Conservation (phyloP, 2,329 filamentous ascomycete genomes). For the Penicillium fuscoglaucum region DNA sequence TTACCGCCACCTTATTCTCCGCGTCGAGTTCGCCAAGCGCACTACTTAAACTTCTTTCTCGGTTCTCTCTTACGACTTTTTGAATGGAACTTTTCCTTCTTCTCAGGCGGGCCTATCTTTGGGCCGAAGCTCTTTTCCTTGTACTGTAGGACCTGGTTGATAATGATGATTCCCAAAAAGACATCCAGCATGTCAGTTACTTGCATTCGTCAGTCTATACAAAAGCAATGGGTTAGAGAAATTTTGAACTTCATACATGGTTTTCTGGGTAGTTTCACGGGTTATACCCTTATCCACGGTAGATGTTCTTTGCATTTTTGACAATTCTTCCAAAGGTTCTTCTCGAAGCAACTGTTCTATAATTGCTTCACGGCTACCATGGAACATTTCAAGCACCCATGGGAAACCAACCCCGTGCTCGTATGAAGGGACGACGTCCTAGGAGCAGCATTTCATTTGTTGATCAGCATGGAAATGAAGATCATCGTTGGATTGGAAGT, state of each 20-base stretch:
- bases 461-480: neutral
- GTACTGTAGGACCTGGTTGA: constrained; percentile 41
- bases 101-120: constrained; percentile 34
- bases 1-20: constrained; percentile 55
- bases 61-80: constrained; percentile 34
- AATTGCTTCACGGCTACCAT: neutral
- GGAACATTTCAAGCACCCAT: neutral
- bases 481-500: neutral
- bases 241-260: constrained; percentile 11
- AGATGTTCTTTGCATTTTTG: neutral
- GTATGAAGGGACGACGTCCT: neutral
- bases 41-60: constrained; percentile 37
- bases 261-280: neutral
- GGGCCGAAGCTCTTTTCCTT: constrained; percentile 35
- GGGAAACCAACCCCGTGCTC: neutral
- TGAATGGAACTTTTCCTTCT: constrained; percentile 31
- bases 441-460: neutral
- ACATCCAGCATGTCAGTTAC: constrained; percentile 35
- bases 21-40: constrained; percentile 55
- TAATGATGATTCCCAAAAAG: constrained; percentile 40
- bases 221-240: constrained; percentile 33
- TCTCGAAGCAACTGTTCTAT: neutral
- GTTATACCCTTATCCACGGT: neutral
- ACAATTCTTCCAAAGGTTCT: neutral
- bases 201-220: constrained; percentile 32